Evolutionary conservation across 805 yeast species (phyloP).

Genomic region (Ogataea nakhonphanomensis): DNA sequence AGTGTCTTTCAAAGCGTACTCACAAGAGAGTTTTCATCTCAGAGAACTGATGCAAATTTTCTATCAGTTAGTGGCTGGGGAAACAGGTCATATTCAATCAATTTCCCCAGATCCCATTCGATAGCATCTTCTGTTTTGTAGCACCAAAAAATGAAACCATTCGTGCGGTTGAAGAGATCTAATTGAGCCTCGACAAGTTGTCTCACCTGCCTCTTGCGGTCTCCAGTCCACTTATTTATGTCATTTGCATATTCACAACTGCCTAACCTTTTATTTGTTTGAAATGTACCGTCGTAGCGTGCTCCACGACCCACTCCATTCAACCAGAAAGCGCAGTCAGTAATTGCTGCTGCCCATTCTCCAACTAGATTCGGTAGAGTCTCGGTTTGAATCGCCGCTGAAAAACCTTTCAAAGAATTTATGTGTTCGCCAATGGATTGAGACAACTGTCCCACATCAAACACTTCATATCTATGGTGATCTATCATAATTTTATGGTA

Average conservation of each 20-base stretch:
- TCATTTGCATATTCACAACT: slow-evolving; percentile 41
- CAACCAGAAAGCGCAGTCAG: slow-evolving; percentile 68
- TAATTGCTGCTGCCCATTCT: slow-evolving; percentile 69
- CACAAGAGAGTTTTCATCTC: slow-evolving; percentile 10
- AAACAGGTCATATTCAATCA: slow-evolving; percentile 49
- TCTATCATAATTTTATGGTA: slow-evolving; percentile 74
- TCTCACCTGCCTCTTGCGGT: slow-evolving; percentile 43
- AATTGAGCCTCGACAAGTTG: slow-evolving; percentile 60
- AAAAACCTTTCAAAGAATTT: slow-evolving; percentile 47
- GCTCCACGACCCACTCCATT: slow-evolving; percentile 70
- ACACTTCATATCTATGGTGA: slow-evolving; percentile 92
- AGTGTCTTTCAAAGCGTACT: slow-evolving; percentile 10
- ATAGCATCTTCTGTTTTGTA: slow-evolving; percentile 62
- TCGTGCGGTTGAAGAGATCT: slow-evolving; percentile 42
- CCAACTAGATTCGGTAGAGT: slow-evolving; percentile 56
- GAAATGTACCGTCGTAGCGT: slow-evolving; percentile 53
- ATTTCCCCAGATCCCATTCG: slow-evolving; percentile 62
- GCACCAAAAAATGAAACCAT: slow-evolving; percentile 74
- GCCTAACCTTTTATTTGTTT: slow-evolving; percentile 39
- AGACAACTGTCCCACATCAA: slow-evolving; percentile 56
- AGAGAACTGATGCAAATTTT: slow-evolving; percentile 66
- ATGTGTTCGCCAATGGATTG: slow-evolving; percentile 62
- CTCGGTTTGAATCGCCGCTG: slow-evolving; percentile 37
- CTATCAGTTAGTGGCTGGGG: slow-evolving; percentile 67
- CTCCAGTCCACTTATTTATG: slow-evolving; percentile 39